A percentile compares a stretch with the other conserved stretches of the same genome.
phyloP scores from a whole-genome alignment of 2,329 filamentous ascomycete species.

The Fusarium sambucinum region DNA sequence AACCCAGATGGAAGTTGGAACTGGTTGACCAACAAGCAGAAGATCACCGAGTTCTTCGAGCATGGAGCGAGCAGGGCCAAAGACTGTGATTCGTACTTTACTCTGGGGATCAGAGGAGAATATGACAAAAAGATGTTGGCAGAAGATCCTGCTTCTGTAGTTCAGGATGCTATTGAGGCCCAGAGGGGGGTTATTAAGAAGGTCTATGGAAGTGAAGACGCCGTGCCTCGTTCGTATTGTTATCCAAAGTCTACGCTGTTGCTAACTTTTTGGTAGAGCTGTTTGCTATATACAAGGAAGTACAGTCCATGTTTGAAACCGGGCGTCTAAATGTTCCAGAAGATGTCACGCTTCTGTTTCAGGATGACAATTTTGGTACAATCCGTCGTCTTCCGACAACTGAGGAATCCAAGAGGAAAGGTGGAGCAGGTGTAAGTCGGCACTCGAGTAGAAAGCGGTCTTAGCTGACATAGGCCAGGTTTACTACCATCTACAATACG shows the following conservation, averaged over 20 bases:
- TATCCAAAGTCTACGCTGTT: rapidly evolving
- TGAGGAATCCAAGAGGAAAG: conserved; percentile 64
- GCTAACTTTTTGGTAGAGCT: conserved; percentile 58
- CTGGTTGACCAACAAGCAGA: conserved; percentile 32
- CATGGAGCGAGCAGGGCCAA: conserved; percentile 22
- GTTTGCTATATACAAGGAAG: conserved; percentile 75
- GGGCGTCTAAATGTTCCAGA: conserved; percentile 68
- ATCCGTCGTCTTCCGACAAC: conserved; percentile 67
- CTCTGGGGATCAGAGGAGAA: conserved; percentile 32
- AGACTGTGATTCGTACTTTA: conserved; percentile 29
- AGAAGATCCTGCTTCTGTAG: conserved; percentile 24
- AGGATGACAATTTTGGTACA: conserved; percentile 73
- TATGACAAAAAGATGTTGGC: conserved; percentile 30
- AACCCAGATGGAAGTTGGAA: conserved; percentile 33
- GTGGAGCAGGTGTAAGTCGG: conserved; percentile 66
- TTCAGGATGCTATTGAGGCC: conserved; percentile 47
- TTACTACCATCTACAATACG: conserved; percentile 71
- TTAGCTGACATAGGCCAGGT: conserved; percentile 40
- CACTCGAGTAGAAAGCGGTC: rapidly evolving
- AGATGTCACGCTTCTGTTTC: conserved; percentile 71
- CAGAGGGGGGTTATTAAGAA: conserved; percentile 67
- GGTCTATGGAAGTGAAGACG: conserved; percentile 60
- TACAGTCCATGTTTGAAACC: conserved; percentile 71
- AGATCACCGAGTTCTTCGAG: conserved; percentile 30
- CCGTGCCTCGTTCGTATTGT: conserved; percentile 55